phyloP scores from a whole-genome alignment of 352 stramenopile species.

The Elongisporangium prolatum region DNA sequence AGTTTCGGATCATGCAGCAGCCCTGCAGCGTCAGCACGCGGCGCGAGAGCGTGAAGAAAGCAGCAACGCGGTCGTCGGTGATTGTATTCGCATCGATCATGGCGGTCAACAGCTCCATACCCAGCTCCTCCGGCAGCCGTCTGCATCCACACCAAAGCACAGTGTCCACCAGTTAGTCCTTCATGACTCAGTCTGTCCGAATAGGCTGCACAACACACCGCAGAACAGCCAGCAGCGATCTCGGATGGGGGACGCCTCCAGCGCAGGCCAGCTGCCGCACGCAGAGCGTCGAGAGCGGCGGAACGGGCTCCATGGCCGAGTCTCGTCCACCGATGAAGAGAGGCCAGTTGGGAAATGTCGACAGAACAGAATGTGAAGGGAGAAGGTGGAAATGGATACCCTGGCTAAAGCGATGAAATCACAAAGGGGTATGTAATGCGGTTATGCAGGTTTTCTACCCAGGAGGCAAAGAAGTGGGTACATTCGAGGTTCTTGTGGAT shows the following conservation, averaged over 20 bases:
- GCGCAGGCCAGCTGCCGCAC: slow-evolving; percentile 40
- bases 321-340: slow-evolving; percentile 11
- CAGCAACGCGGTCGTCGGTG: slow-evolving; percentile 76
- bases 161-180: neutral
- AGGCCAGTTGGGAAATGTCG: slow-evolving; percentile 10
- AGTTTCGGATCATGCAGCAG: slow-evolving; percentile 81
- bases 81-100: slow-evolving; percentile 73
- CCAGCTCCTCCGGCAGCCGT: slow-evolving; percentile 75
- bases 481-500: no score
- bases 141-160: slow-evolving; percentile 17
- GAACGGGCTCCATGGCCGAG: slow-evolving; percentile 15
- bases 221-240: slow-evolving; percentile 48
- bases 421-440: neutral
- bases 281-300: slow-evolving; percentile 57
- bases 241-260: slow-evolving; percentile 34
- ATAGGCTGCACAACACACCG: slow-evolving; percentile 27
- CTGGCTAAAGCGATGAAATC: neutral
- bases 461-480: neutral
- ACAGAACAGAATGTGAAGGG: slow-evolving; percentile 12
- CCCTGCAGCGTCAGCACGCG: slow-evolving; percentile 66
- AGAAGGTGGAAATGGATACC: slow-evolving; percentile 6
- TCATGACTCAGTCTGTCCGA: neutral
- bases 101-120: slow-evolving; percentile 60
- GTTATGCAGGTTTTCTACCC: neutral
- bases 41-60: slow-evolving; percentile 77